phyloP scores from a whole-genome alignment of 2,329 filamentous ascomycete species.

The Exophiala aquamarina region DNA sequence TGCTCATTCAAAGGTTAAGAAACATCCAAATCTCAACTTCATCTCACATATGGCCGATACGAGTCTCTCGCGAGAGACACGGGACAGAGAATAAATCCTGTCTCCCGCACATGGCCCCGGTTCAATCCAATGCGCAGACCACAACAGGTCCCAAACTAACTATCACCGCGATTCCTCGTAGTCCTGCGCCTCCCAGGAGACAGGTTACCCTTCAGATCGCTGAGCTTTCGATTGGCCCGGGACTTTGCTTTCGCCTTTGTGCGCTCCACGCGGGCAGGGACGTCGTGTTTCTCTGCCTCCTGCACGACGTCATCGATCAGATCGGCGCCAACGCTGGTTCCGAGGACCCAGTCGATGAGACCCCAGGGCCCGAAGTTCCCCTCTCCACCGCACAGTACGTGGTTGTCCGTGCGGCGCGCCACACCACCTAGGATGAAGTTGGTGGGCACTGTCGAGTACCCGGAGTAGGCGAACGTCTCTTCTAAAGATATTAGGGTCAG shows the following conservation, averaged over 20 bases:
- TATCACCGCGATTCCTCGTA: slow-evolving; percentile 12
- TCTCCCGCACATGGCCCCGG: too few relatives aligned
- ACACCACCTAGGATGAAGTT: slow-evolving; percentile 59
- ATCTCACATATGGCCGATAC: too few relatives aligned
- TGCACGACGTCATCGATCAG: slow-evolving; percentile 52
- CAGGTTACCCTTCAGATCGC: neutral
- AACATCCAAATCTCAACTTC: too few relatives aligned
- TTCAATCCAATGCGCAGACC: too few relatives aligned
- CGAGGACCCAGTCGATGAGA: slow-evolving; percentile 45
- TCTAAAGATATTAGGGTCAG: slow-evolving; percentile 57
- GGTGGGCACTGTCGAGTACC: slow-evolving; percentile 59
- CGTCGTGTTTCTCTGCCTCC: slow-evolving; percentile 37
- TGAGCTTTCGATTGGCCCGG: slow-evolving; percentile 15
- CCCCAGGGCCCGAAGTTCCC: slow-evolving; percentile 49
- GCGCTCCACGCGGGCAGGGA: slow-evolving; percentile 34
- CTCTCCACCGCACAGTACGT: slow-evolving; percentile 49
- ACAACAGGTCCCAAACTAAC: too few relatives aligned
- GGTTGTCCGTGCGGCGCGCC: slow-evolving; percentile 56
- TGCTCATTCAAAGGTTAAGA: too few relatives aligned
- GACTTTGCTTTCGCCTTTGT: slow-evolving; percentile 31
- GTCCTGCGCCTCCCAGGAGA: too few relatives aligned
- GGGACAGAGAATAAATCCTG: too few relatives aligned
- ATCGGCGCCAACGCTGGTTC: slow-evolving; percentile 43
- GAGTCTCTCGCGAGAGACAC: too few relatives aligned
- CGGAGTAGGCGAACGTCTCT: slow-evolving; percentile 60